These are phyloP conservation scores for Stenocarpella maydis DNA, from an alignment of 2,329 filamentous ascomycete genomes.

Conservation along the genomic window DNA sequence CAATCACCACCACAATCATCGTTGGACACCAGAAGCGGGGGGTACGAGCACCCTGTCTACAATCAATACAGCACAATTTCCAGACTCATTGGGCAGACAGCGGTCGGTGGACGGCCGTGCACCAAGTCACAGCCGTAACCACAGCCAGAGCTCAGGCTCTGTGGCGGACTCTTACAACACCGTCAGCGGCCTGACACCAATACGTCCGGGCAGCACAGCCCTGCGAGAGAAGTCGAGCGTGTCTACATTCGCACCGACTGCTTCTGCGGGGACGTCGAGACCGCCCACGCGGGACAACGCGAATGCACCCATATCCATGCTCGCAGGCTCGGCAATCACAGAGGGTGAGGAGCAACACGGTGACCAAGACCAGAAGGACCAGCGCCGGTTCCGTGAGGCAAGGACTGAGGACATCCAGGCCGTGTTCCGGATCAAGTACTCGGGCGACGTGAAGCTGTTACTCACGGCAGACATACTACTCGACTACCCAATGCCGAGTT, in stretches of 20 bases:
- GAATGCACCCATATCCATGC: conserved; percentile 40
- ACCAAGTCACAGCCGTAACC: conserved; percentile 52
- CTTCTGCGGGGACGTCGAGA: conserved; percentile 58
- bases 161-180: conserved; percentile 49
- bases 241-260: conserved; percentile 65
- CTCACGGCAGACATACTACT: conserved; percentile 94
- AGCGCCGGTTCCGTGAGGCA: conserved; percentile 69
- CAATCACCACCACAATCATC: conserved; percentile 49
- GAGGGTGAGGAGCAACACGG: conserved; percentile 47
- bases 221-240: conserved; percentile 69
- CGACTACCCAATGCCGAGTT: conserved; percentile 98
- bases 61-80: conserved; percentile 35
- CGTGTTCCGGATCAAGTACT: conserved; percentile 88
- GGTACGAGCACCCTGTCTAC: conserved; percentile 37
- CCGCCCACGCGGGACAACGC: conserved; percentile 65
- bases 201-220: conserved; percentile 37
- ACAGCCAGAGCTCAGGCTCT: conserved; percentile 57
- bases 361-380: conserved; percentile 32
- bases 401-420: conserved; percentile 90
- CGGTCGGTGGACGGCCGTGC: conserved; percentile 35
- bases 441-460: conserved; percentile 85
- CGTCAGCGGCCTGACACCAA: conserved; percentile 29
- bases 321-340: conserved; percentile 48
- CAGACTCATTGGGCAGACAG: conserved; percentile 18
- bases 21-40: conserved; percentile 48